Conservation (phyloP, 176 grass and related monocot species). For the Saccharum spontaneum region DNA sequence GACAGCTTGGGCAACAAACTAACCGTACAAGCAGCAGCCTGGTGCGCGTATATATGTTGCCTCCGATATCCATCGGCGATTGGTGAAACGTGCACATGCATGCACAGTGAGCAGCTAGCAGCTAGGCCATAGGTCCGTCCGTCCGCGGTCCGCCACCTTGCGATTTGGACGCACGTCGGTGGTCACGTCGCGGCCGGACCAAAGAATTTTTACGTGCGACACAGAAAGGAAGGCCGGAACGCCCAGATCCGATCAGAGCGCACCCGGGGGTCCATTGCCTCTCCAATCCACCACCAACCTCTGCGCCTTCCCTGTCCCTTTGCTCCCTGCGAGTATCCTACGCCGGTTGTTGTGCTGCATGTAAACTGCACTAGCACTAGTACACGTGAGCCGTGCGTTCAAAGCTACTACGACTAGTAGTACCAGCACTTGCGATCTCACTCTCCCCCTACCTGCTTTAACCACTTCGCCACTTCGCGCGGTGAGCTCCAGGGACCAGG, state of each 20-base stretch:
- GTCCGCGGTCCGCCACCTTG: conserved; percentile 2
- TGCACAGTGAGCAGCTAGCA: neutral
- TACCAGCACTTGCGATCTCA: neutral
- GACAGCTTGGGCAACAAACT: neutral
- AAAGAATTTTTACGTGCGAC: conserved; percentile 2
- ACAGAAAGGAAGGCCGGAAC: conserved; percentile 6
- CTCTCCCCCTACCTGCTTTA: neutral
- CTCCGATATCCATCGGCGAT: conserved; percentile 9
- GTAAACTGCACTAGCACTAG: neutral
- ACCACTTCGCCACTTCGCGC: conserved; percentile 31
- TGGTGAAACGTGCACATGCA: conserved; percentile 36
- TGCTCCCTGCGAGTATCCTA: neutral
- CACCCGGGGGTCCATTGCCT: neutral
- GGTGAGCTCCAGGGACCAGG: too few species aligned
- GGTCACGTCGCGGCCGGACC: conserved; percentile 6
- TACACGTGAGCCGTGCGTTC: conserved; percentile 15
- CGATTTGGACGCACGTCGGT: conserved; percentile 14
- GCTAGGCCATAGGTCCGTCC: neutral
- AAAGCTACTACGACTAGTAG: neutral
- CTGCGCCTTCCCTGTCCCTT: neutral
- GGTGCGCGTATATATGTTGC: neutral
- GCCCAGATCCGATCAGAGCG: conserved; percentile 33
- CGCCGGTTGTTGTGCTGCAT: too few species aligned
- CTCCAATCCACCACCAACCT: conserved; percentile 11
- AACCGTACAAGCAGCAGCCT: neutral